Percentiles rank a stretch among this genome's conserved stretches.
Conservation (phyloP, 2,329 filamentous ascomycete species). For the Aspergillaceae sp. region DNA sequence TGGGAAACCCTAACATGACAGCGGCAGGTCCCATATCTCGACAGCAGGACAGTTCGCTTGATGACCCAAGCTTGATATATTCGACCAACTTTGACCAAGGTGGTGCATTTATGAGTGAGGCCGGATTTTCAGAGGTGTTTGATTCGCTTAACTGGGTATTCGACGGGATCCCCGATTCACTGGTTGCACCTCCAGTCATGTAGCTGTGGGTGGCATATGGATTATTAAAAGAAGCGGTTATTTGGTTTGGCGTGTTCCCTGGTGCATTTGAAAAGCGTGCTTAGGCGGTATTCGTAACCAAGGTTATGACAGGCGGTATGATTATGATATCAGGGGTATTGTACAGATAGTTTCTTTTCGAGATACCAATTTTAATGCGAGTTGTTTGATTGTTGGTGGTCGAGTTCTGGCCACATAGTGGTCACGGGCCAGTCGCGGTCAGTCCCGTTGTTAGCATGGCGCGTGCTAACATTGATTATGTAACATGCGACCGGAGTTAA, state of each 20-base stretch:
- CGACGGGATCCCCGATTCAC: slow-evolving; percentile 66
- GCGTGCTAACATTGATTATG: not conserved
- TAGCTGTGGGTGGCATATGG: slow-evolving; percentile 5
- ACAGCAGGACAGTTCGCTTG: slow-evolving; percentile 23
- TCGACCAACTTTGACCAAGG: slow-evolving; percentile 28
- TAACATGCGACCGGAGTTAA: not conserved
- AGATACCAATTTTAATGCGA: no score
- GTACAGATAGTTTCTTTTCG: no score
- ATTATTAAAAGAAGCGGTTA: no score
- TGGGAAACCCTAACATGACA: slow-evolving; percentile 31
- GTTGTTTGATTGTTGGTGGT: no score
- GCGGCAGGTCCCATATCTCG: slow-evolving; percentile 18
- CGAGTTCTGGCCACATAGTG: no score
- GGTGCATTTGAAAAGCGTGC: no score
- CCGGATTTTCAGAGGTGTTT: slow-evolving; percentile 64
- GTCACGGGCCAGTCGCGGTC: no score
- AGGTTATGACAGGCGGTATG: no score
- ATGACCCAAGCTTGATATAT: slow-evolving; percentile 24
- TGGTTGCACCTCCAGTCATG: slow-evolving; percentile 29
- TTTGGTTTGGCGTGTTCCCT: no score
- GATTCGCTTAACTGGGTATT: slow-evolving; percentile 89
- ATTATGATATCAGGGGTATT: no score
- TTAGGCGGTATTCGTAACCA: no score
- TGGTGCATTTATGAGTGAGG: slow-evolving; percentile 27
- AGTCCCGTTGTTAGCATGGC: no score